Base-by-base conservation (phyloP, 495 filamentous ascomycete genomes). In the Parmelia sp. region DNA sequence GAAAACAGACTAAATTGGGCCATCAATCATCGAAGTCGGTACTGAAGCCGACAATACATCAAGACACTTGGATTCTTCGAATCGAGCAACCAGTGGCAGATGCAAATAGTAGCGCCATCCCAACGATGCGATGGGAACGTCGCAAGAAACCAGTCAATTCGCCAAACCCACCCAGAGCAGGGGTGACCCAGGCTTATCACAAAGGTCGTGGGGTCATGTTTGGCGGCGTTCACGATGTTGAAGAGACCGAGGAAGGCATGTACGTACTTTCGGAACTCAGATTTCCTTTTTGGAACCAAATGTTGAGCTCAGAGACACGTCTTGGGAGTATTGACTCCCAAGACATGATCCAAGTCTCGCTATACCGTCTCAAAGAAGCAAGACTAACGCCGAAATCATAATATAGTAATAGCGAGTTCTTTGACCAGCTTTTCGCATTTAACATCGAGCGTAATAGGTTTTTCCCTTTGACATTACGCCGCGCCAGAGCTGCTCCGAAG, bases 391-490 rank as follows among this genome's bases (percentile, higher is more conserved):
- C n/a, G n/a, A n/a, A n/a, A n/a, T n/a, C n/a, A n/a, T n/a, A n/a
- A n/a, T n/a, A n/a, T n/a, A n/a, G n/a, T 45, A 91, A 97, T 23
- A 94, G 90, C 70, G 90, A 96, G 70, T 98, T 98, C 75, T 97
- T 97, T 73, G 90, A 96, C 70, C 80, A 82, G 39, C 73, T 97
- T 25, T 93, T 86, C 70, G 90, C 90, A 25, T 97, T 91, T 90
- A 96, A 92, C 66, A 87, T 92, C 29, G 94, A 98, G 65, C 82
- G 92, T 47, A 98, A 98, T 66, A 83, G 94, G 14, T 98, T 94
- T 75, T 96, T 97, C 74, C 89, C 86, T 12, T 76, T 97, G 57
- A 77, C 75, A n/a, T 76, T 97, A 51, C 80, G 91, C 45, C 88
- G 89, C 65, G 83, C 91, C 25, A 82, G 85, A 56, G 75, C 77